Conservation (phyloP, 2,329 filamentous ascomycete genomes). For the Zymoseptoria passerinii region DNA sequence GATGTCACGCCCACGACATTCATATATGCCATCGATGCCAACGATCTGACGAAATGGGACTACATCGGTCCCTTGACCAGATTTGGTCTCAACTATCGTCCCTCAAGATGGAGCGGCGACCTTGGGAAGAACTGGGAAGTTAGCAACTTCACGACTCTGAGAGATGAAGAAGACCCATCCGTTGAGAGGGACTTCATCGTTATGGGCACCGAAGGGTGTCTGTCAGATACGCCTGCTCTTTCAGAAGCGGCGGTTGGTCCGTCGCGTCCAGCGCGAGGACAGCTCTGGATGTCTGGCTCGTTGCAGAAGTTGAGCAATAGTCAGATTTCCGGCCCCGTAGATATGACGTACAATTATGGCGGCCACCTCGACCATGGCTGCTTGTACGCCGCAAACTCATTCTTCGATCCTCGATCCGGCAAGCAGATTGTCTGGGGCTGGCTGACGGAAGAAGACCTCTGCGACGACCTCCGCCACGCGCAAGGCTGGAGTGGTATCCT, state of each 20-base stretch:
- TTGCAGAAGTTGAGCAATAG: slow-evolving; percentile 10
- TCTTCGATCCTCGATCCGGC: slow-evolving; percentile 37
- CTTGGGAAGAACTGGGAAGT: slow-evolving; percentile 47
- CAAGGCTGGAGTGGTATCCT: slow-evolving; percentile 46
- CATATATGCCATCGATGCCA: slow-evolving; percentile 37
- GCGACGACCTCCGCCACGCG: slow-evolving; percentile 34
- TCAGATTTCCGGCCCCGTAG: slow-evolving; percentile 3
- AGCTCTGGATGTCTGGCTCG: slow-evolving; percentile 40
- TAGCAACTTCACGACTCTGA: slow-evolving; percentile 39
- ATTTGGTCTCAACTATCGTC: slow-evolving; percentile 32
- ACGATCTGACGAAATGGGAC: slow-evolving; percentile 37
- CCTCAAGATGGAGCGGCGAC: slow-evolving; percentile 43
- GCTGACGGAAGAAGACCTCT: slow-evolving; percentile 45
- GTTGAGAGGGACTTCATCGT: slow-evolving; percentile 36
- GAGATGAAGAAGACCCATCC: slow-evolving; percentile 22
- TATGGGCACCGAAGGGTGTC: slow-evolving; percentile 40
- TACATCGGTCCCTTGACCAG: slow-evolving; percentile 40
- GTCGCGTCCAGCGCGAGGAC: slow-evolving; percentile 24
- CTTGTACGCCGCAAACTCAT: slow-evolving; percentile 44
- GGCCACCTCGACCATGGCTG: slow-evolving; percentile 44
- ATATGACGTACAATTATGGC: slow-evolving; percentile 33
- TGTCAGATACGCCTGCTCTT: slow-evolving; percentile 12
- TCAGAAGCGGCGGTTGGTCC: slow-evolving; percentile 17
- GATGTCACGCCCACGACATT: slow-evolving; percentile 39
- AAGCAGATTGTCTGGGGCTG: slow-evolving; percentile 42